Base-by-base conservation (phyloP, 2,329 filamentous ascomycete genomes). In the Aspergillus ustus region DNA sequence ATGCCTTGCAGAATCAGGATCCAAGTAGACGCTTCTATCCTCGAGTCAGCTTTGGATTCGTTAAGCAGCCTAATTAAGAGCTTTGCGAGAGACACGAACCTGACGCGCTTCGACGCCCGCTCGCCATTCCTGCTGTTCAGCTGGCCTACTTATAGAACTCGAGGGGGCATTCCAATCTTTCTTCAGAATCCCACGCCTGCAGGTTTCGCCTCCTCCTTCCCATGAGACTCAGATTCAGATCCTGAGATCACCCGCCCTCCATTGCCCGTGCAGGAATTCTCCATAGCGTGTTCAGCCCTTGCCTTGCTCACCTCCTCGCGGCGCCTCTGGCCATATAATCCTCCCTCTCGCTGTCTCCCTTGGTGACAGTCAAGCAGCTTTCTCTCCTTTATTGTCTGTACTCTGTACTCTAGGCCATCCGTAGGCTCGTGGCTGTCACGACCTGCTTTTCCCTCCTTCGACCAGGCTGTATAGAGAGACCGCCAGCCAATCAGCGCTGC, bases 401-500 rank as follows among this genome's bases (percentile, higher is more conserved):
- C 28, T 56, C n/a, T 29, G 25, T 25, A 40, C 34, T 40, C 34
- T 40, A 11, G 34, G 34, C 34, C 34, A 40, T 40, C 34, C 34
- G 34, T 40, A 13, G 34, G 34, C 43, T 46, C 44, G 53, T 56
- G 43, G 11, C 53, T 56, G 37, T 40, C 40, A 40, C 34, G 34
- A 40, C 34, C 34, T 40, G 34, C 34, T 3, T 53, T 55, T 51
- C 51, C 45, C 37, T 46, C 54, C 50, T 40, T 45, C 53, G 31
- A 59, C 52, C 61, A 58, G 31, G 52, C 62, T 59, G 31, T 34
- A 13, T 13, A 34, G 34, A 59, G 52, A 52, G 45, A 34, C 56
- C 55, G 63, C 66, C 66, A 65, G 67, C 68, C 63, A 68, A 67
- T 69, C 66, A 63, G 34, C 49, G 44, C 37, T 28, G 48, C 28